phyloP scores from a whole-genome alignment of 2,329 filamentous ascomycete genomes.

The Metarhizium sp. region DNA sequence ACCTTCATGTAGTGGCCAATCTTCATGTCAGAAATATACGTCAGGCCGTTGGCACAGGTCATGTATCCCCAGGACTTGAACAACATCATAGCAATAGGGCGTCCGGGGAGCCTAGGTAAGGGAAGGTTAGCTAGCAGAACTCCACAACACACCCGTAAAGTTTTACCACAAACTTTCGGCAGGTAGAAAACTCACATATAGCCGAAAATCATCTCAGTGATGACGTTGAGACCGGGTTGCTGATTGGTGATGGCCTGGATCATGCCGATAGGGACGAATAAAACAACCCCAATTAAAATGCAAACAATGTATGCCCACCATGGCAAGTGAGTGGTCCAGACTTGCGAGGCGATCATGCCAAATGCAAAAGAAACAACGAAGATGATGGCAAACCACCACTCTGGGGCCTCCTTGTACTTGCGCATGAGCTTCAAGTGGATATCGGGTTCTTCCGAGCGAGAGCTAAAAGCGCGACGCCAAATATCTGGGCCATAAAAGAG shows the following conservation, averaged over 20 bases:
- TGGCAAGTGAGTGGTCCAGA: conserved; percentile 28
- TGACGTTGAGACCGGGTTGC: conserved; percentile 34
- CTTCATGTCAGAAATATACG: conserved; percentile 37
- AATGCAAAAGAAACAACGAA: conserved; percentile 38
- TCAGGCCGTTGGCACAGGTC: conserved; percentile 31
- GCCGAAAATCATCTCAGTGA: conserved; percentile 36
- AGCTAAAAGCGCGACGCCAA: conserved; percentile 15
- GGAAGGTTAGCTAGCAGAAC: neutral
- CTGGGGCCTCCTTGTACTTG: conserved; percentile 42
- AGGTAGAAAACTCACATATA: conserved; percentile 23
- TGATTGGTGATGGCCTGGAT: conserved; percentile 36
- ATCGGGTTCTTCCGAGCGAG: conserved; percentile 24
- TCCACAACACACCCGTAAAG: neutral
- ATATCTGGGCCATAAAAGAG: conserved; percentile 44
- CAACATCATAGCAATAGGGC: conserved; percentile 37
- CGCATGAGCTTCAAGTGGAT: conserved; percentile 44
- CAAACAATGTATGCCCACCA: conserved; percentile 31
- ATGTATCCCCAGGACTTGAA: conserved; percentile 37
- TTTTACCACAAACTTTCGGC: neutral
- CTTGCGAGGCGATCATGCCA: conserved; percentile 22
- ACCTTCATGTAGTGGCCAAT: conserved; percentile 43
- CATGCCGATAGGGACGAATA: conserved; percentile 32
- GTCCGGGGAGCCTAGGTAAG: conserved; percentile 23
- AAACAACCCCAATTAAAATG: conserved; percentile 26
- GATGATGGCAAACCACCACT: conserved; percentile 44